Conservation (phyloP, 129 eudicot genomes). For the Centella asiatica region DNA sequence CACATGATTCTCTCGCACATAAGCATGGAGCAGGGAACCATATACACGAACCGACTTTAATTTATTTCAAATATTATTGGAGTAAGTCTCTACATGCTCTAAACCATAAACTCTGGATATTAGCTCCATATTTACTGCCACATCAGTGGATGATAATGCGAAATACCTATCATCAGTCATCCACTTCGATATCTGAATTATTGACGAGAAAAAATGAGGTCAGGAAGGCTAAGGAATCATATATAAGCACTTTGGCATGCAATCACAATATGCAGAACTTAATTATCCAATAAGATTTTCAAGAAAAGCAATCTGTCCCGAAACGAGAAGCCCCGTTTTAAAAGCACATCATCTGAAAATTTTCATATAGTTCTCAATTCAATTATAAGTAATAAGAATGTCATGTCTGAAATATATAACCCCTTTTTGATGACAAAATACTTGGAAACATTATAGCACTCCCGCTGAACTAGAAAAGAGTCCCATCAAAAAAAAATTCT, state of each 20-base stretch:
- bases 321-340: too few relatives aligned
- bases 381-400: too few relatives aligned
- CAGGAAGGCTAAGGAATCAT: neutral
- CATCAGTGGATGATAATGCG: neutral
- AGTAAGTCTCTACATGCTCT: constrained; percentile 25
- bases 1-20: neutral
- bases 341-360: too few relatives aligned
- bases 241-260: neutral
- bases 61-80: neutral
- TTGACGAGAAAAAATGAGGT: neutral
- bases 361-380: too few relatives aligned
- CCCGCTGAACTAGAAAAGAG: too few relatives aligned
- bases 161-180: constrained; percentile 1
- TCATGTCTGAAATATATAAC: too few relatives aligned
- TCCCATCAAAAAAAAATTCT: too few relatives aligned
- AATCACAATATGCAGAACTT: neutral
- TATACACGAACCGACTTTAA: too few relatives aligned
- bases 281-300: too few relatives aligned
- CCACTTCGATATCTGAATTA: constrained; percentile 23
- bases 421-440: too few relatives aligned
- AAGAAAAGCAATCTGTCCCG: too few relatives aligned
- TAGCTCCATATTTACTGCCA: constrained; percentile 25
- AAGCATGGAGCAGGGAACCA: neutral
- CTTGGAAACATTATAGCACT: too few relatives aligned
- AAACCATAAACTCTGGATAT: constrained; percentile 31